A percentile compares a stretch with the other conserved stretches of the same genome.
phyloP scores from a whole-genome alignment of 345 rosid genomes.

The Trapa incisa region DNA sequence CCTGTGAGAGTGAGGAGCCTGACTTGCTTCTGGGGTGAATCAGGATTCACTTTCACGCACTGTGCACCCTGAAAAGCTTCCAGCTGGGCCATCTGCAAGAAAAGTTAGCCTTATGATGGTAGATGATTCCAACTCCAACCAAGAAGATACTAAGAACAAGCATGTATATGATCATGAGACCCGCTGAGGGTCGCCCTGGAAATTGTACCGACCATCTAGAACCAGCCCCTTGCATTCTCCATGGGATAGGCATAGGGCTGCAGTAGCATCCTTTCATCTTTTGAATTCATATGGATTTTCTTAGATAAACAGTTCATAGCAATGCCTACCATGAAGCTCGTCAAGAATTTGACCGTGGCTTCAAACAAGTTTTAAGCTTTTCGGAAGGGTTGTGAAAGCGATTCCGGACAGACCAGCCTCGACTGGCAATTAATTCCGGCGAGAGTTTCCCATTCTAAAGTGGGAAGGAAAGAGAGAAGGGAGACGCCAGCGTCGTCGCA shows the following conservation, averaged over 20 bases:
- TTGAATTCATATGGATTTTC: too few species aligned
- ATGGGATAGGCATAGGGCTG: too few species aligned
- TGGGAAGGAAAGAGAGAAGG: too few species aligned
- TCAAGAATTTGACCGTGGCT: background rate
- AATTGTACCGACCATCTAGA: background rate
- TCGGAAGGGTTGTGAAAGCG: background rate
- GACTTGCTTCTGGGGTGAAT: slow-evolving; percentile 92
- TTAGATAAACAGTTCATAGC: too few species aligned
- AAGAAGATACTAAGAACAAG: background rate
- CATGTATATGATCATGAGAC: background rate
- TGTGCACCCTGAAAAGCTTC: slow-evolving; percentile 41
- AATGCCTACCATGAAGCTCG: too few species aligned
- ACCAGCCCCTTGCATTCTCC: background rate
- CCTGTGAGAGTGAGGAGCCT: slow-evolving; percentile 77
- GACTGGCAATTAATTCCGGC: background rate
- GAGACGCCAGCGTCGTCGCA: too few species aligned
- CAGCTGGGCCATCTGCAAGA: slow-evolving; percentile 42
- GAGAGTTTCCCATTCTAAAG: too few species aligned
- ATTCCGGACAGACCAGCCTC: background rate
- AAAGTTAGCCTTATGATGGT: background rate
- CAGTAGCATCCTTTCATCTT: too few species aligned
- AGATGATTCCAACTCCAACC: too few species aligned
- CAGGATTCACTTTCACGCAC: slow-evolving; percentile 88
- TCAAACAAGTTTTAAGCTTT: background rate
- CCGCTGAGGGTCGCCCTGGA: background rate